phyloP scores from a whole-genome alignment of 2,329 filamentous ascomycete genomes.

The Dothiorella sarmentorum region DNA sequence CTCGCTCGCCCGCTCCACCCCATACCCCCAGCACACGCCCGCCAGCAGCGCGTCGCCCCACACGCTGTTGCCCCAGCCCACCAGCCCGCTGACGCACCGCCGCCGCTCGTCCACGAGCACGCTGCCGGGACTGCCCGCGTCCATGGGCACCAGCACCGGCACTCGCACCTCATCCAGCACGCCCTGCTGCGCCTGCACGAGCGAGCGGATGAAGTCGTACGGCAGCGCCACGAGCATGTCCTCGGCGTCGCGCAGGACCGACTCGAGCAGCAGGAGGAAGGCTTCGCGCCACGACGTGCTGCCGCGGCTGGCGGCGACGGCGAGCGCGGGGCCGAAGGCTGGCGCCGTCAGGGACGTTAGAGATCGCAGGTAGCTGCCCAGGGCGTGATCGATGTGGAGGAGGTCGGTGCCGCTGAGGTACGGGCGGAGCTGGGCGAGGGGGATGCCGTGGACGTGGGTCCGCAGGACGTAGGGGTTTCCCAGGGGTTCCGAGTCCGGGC shows the following conservation, averaged over 20 bases:
- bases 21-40: slow-evolving; percentile 41
- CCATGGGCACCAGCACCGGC: slow-evolving; percentile 51
- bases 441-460: slow-evolving; percentile 33
- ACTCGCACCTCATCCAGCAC: slow-evolving; percentile 50
- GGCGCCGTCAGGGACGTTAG: slow-evolving; percentile 46
- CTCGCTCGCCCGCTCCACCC: slow-evolving; percentile 26
- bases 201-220: slow-evolving; percentile 53
- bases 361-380: slow-evolving; percentile 40
- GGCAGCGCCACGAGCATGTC: slow-evolving; percentile 57
- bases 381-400: slow-evolving; percentile 37
- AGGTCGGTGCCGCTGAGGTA: slow-evolving; percentile 35
- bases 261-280: slow-evolving; percentile 52
- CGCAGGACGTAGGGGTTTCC: slow-evolving; percentile 35
- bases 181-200: slow-evolving; percentile 37
- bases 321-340: slow-evolving; percentile 50
- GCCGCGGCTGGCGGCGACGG: slow-evolving; percentile 46
- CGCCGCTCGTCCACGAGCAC: slow-evolving; percentile 50
- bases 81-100: slow-evolving; percentile 48
- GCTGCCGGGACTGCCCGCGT: slow-evolving; percentile 48
- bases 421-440: slow-evolving; percentile 30
- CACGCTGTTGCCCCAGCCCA: slow-evolving; percentile 52
- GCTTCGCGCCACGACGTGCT: slow-evolving; percentile 52
- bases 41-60: slow-evolving; percentile 58
- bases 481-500: slow-evolving; percentile 25
- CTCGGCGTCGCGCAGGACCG: slow-evolving; percentile 54